A percentile compares a stretch with the other conserved stretches of the same genome.
phyloP scores from a whole-genome alignment of 2,329 filamentous ascomycete genomes.

The Plectosphaerella cucumerina region DNA sequence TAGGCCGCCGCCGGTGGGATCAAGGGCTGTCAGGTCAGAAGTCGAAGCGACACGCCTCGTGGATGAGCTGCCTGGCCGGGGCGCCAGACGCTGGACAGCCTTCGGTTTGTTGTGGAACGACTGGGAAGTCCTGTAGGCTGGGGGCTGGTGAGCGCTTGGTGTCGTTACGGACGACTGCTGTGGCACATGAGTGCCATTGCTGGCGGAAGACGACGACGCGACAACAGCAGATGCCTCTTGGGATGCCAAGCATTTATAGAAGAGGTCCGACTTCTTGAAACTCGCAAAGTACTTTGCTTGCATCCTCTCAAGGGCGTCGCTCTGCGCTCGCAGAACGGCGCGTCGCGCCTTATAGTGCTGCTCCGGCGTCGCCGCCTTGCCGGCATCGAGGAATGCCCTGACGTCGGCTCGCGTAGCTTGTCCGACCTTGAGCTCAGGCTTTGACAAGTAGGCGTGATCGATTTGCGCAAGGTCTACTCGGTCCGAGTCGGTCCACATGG shows the following conservation, averaged over 20 bases:
- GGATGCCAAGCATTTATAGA: slow-evolving; percentile 91
- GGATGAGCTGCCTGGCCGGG: slow-evolving; percentile 35
- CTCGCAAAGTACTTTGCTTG: slow-evolving; percentile 73
- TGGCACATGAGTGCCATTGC: slow-evolving; percentile 8
- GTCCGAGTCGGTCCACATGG: slow-evolving; percentile 78
- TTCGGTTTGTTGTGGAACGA: slow-evolving; percentile 40
- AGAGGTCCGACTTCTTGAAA: slow-evolving; percentile 91
- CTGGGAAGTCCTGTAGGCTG: slow-evolving; percentile 19
- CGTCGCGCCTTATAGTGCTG: slow-evolving; percentile 82
- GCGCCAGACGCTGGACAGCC: slow-evolving; percentile 37
- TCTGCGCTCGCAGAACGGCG: slow-evolving; percentile 78
- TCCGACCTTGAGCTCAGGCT: slow-evolving; percentile 74
- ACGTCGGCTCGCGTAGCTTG: slow-evolving; percentile 66
- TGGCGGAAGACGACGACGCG: not conserved
- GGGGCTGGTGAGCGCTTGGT: slow-evolving; percentile 2
- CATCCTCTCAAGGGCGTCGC: slow-evolving; percentile 78
- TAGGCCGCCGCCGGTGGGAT: slow-evolving; percentile 30
- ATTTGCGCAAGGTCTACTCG: slow-evolving; percentile 87
- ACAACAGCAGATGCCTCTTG: slow-evolving; percentile 58
- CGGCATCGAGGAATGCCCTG: slow-evolving; percentile 72
- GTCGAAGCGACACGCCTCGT: slow-evolving; percentile 41
- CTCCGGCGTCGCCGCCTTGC: slow-evolving; percentile 67
- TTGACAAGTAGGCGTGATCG: slow-evolving; percentile 81
- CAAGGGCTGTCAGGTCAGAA: slow-evolving; percentile 38
- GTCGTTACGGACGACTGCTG: slow-evolving; percentile 11